Evolutionary conservation across 1,139 yeast genomes (phyloP).

Genomic region (Yamadazyma oceani): DNA sequence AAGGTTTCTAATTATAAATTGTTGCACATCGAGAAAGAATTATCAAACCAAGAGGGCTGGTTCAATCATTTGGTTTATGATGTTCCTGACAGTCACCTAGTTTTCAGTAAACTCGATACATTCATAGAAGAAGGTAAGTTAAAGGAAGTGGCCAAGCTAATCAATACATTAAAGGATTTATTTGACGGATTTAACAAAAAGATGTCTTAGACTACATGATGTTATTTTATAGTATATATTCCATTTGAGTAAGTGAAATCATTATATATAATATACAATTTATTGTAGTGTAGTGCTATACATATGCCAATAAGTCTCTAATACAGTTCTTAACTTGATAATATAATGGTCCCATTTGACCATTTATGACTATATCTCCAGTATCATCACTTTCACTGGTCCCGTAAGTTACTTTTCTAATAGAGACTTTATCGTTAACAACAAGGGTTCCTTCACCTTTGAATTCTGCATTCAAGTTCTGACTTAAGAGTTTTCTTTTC

Average conservation of each 20-base stretch:
- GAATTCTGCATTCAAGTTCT: conserved; percentile 78
- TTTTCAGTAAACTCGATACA: background rate
- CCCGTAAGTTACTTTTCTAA: conserved; percentile 63
- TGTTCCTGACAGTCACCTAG: background rate
- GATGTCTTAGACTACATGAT: background rate
- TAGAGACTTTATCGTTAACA: conserved; percentile 73
- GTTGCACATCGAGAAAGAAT: conserved; percentile 46
- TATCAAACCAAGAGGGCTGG: conserved; percentile 17
- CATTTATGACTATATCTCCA: conserved; percentile 84
- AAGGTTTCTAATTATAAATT: conserved; percentile 56
- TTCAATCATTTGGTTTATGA: conserved; percentile 29
- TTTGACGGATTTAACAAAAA: conserved; percentile 1
- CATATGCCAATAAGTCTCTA: conserved; percentile 78
- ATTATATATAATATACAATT: conserved; percentile 1
- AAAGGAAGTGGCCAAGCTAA: conserved; percentile 1
- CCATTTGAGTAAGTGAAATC: no score
- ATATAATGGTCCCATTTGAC: conserved; percentile 72
- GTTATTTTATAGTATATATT: no score
- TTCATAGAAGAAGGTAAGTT: background rate
- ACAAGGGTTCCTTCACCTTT: conserved; percentile 92
- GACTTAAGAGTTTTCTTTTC: conserved; percentile 57
- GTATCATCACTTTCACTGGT: conserved; percentile 50
- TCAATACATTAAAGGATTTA: background rate
- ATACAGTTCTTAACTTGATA: conserved; percentile 78
- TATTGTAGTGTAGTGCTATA: conserved; percentile 23